Base-by-base conservation (phyloP, 495 filamentous ascomycete genomes). In the Paragyromitra xinjiangensis region DNA sequence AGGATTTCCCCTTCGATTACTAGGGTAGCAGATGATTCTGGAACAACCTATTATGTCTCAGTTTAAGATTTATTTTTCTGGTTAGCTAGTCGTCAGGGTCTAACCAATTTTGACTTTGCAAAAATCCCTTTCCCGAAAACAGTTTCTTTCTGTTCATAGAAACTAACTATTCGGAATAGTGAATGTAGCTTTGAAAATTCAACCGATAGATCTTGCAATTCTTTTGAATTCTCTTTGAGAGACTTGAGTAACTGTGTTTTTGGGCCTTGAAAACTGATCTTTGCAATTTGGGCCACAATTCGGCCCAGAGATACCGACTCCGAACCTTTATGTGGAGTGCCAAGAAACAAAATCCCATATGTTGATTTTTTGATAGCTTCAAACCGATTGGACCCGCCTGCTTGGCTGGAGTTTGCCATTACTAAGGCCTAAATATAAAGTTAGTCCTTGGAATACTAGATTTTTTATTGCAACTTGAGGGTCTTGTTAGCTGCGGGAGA, bases 1-100 rank as follows among this genome's bases (percentile, higher is more conserved):
- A 55, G 29, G 19, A 62, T 71, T 42, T 71, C 69, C 19, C 34
- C 69, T n/a, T 53, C 5, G 29, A 71, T 71, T 22, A 1, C 55
- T 62, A 71, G 68, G 16, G 45, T 62, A 45, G 26, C 56, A 22
- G 68, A 71, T 39, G 24, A 71, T 50, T 71, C 40, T 12, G 68
- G 42, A 16, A 62, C 42, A 71, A 71, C 11, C 68, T 71, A 63
- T 56, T 22, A 56, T 56, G 22, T 1, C n/a, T 59, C 7, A 37
- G 9, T 16, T 16, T 24, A 51, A 34, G 29, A 34, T 34, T 29
- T 34, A 34, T 34, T 34, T 34, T 34, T 34, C 4, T 34, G 29
- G 29, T 34, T 34, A 34, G 29, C 5, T 34, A 29, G 24, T 11
- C 24, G 5, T 26, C 37, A 19, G 24, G 16, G 55, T 51, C 42